Base-by-base conservation (phyloP, 306 rosid genomes). In the Phaseolus lunatus region DNA sequence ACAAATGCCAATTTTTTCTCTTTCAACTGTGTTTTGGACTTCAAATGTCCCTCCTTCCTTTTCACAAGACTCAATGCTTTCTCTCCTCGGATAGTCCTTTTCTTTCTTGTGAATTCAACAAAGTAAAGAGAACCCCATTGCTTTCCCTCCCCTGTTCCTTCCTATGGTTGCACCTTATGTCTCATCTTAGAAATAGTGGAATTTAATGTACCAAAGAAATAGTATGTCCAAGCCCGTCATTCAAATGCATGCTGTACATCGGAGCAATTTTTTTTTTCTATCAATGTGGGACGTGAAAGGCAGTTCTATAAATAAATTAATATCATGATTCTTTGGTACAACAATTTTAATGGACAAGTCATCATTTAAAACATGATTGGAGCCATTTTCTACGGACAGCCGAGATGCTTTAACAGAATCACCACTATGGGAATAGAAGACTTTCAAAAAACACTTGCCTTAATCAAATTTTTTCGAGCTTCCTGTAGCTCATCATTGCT, bases 401-500 rank as follows among this genome's bases (percentile, higher is more conserved):
- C 37, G 56, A 18, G 33, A 58, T 69, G 83, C 72, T 49, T 13
- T 44, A 52, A 63, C 26, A 67, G 49, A 81, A 59, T 77, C 74
- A 49, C 5, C 53, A 67, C 14, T 20, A 16, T 9, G 61, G 20
- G 22, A 68, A 73, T n/a, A 67, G 61, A 80, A 70, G 68, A 72
- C 15, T 5, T 31, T 4, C 8, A 33, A 27, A 8, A 70, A 71
- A 58, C 23, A 74, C 96, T 89, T 86, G 93, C 99, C 64, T 72
- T 82, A 35, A 88, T 84, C 80, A 96, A 80, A 83, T 87, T 97
- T 80, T 89, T 92, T 48, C 98, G 96, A 81, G 98, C 99, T 16
- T 93, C 99, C 84, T 91, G 97, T 78, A 96, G 87, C 85, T 96
- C 99, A 65, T 89, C 92, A 69, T 96, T 96, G 89, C 97, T 88